Evolutionary conservation across 345 rosid genomes (phyloP), one percentile per base, ranked within the genome.

Genomic region (Eucalyptus tenuipes): DNA sequence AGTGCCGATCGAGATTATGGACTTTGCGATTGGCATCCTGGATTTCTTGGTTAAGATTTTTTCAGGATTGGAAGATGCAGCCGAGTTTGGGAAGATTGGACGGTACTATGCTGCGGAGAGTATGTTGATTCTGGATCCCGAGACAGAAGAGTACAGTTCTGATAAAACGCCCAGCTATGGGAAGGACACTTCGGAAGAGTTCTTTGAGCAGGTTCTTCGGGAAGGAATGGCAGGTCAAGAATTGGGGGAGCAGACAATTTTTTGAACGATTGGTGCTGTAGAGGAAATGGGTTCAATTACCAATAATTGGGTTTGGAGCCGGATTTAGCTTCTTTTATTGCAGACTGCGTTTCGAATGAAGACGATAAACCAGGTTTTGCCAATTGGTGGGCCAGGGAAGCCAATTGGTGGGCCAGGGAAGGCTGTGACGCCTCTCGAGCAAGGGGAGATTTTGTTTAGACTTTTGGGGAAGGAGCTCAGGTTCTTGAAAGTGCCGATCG

Each of bases 211-310:
- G 88, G 99, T 96, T 68, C 90, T 96, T 22, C 95, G 92, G 88
- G 99, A 97, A 87, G 99, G 99, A 33, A 96, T 96, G 99, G 94
- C 94, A 16, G 99, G 99, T 91, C 99, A 96, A 89, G 99, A 97
- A 90, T 92, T 96, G 82, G 99, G 99, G 22, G 99, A 97, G 89
- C 99, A 96, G 82, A 89, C 96, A 66, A 93, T 94, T 90, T 91
- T 97, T 90, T 97, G 91, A 93, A 81, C 6, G 25, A 13, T 86
- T 71, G 86, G 1, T 45, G 16, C 27, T 64, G 49, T 40, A 2
- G 8, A 37, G 11, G 42, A 37, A 71, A 37, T 37, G 61, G 61
- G 25, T 85, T 85, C 25, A 0, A 49, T 49, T 85, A 37, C 81
- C 81, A 71, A 33, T 33, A 10, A 33, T 9, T 71, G 45, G 25